These are phyloP conservation scores for Verruconis gallopava DNA, from an alignment of 2,329 filamentous ascomycete genomes.

Conservation along the genomic window DNA sequence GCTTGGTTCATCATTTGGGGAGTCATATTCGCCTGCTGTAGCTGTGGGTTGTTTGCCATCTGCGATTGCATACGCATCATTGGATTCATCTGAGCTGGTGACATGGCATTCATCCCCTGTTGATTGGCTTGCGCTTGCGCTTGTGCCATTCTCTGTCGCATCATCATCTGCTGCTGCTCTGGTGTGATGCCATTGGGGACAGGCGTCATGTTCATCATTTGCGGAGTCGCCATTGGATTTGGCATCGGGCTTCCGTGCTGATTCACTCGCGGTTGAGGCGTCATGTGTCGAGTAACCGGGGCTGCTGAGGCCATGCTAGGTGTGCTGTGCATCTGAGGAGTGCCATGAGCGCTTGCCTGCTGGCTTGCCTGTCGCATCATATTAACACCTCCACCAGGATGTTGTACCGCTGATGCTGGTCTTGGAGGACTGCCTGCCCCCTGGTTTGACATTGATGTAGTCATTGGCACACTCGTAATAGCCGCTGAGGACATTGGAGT, in stretches of 20 bases:
- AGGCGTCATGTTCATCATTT: constrained; percentile 9
- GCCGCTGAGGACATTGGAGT: constrained; percentile 32
- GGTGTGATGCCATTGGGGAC: constrained; percentile 7
- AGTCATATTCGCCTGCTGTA: neutral
- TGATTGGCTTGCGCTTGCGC: constrained; percentile 17
- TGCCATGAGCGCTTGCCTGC: constrained; percentile 22
- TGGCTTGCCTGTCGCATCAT: constrained; percentile 27
- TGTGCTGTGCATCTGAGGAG: constrained; percentile 25
- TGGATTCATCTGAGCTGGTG: constrained; percentile 2
- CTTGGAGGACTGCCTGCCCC: constrained; percentile 51
- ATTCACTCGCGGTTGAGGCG: constrained; percentile 21
- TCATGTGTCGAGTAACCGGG: constrained; percentile 21
- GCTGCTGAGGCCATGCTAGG: constrained; percentile 22
- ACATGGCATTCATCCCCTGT: constrained; percentile 8
- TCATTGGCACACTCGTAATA: constrained; percentile 33
- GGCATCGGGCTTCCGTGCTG: constrained; percentile 8
- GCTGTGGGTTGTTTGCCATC: too few species aligned
- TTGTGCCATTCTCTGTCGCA: constrained; percentile 16
- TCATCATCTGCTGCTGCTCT: constrained; percentile 18
- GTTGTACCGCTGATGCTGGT: constrained; percentile 50
- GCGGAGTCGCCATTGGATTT: constrained; percentile 9
- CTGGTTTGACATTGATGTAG: constrained; percentile 53
- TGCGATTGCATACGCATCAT: neutral
- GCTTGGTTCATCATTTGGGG: neutral
- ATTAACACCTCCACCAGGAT: constrained; percentile 16